Evolutionary conservation across 2,329 filamentous ascomycete genomes (phyloP).

Genomic region (Gaeumannomyces sp.): DNA sequence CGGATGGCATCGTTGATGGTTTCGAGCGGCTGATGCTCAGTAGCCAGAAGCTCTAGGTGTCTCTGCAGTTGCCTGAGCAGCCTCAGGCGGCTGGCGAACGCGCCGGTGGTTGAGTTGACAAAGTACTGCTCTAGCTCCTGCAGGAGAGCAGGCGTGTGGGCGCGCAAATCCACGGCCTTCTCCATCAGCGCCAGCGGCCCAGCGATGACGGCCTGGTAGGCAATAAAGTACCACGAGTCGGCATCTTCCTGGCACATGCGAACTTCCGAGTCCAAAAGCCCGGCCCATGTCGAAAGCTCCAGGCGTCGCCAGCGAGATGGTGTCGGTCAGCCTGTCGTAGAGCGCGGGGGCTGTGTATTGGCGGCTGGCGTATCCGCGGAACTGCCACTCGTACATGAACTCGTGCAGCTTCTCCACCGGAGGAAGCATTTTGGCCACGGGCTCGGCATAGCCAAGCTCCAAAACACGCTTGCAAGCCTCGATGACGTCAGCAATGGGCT

Average conservation of each 20-base stretch:
- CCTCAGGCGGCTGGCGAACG: conserved; percentile 66
- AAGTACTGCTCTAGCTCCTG: conserved; percentile 76
- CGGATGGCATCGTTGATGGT: conserved; percentile 58
- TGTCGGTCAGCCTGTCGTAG: conserved; percentile 71
- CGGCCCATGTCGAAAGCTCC: conserved; percentile 87
- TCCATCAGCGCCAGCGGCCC: conserved; percentile 62
- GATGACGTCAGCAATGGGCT: conserved; percentile 71
- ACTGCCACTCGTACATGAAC: conserved; percentile 89
- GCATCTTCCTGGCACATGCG: conserved; percentile 71
- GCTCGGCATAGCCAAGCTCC: conserved; percentile 70
- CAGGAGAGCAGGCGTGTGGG: conserved; percentile 64
- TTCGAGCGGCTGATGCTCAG: conserved; percentile 52
- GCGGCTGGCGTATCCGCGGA: conserved; percentile 74
- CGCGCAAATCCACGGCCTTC: conserved; percentile 50
- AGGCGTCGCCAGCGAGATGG: conserved; percentile 85
- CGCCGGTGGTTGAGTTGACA: conserved; percentile 69
- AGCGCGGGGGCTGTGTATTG: conserved; percentile 63
- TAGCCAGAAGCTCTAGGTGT: conserved; percentile 57
- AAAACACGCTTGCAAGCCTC: conserved; percentile 68
- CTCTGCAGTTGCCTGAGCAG: conserved; percentile 60
- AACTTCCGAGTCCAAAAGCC: conserved; percentile 77
- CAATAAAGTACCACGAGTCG: conserved; percentile 91
- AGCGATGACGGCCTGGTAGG: conserved; percentile 82
- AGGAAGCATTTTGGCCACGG: conserved; percentile 78
- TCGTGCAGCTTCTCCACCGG: conserved; percentile 82